These are phyloP conservation scores for Nothopassalora personata DNA, from an alignment of 2,329 filamentous ascomycete species.

Conservation along the genomic window DNA sequence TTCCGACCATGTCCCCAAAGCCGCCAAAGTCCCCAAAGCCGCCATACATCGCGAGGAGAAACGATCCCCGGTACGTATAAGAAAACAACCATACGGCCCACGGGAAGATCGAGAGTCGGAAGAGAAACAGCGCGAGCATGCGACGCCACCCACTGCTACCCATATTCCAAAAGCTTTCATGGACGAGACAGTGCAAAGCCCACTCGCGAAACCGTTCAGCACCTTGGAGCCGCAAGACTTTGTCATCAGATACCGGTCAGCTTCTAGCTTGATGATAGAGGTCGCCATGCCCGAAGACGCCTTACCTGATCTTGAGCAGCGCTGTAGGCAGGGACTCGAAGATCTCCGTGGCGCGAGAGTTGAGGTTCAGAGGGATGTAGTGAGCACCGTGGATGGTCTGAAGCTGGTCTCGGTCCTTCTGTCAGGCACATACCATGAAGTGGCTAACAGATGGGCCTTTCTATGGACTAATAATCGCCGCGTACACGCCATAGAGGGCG, in stretches of 20 bases:
- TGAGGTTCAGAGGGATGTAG: constrained; percentile 11
- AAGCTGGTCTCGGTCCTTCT: constrained; percentile 12
- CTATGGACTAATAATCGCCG: background rate
- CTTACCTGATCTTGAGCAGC: background rate
- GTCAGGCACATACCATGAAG: constrained; percentile 16
- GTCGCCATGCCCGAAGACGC: background rate
- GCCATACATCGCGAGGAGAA: too few relatives aligned
- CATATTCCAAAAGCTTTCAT: background rate
- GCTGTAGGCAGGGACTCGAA: constrained; percentile 5
- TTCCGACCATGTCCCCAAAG: background rate
- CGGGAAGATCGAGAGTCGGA: too few relatives aligned
- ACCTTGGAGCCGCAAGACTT: background rate
- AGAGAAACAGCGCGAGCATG: too few relatives aligned
- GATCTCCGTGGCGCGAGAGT: constrained; percentile 8
- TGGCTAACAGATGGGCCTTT: background rate
- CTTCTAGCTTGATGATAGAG: background rate
- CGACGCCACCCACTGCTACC: too few relatives aligned
- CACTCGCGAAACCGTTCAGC: background rate
- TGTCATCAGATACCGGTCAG: background rate
- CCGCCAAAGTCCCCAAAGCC: background rate
- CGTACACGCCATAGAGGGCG: background rate
- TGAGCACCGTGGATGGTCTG: background rate
- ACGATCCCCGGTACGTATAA: too few relatives aligned
- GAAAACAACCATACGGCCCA: too few relatives aligned
- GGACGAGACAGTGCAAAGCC: background rate